A percentile compares a stretch with the other conserved stretches of the same genome.
Conservation (phyloP, 306 rosid genomes). For the Carpinus fangiana region DNA sequence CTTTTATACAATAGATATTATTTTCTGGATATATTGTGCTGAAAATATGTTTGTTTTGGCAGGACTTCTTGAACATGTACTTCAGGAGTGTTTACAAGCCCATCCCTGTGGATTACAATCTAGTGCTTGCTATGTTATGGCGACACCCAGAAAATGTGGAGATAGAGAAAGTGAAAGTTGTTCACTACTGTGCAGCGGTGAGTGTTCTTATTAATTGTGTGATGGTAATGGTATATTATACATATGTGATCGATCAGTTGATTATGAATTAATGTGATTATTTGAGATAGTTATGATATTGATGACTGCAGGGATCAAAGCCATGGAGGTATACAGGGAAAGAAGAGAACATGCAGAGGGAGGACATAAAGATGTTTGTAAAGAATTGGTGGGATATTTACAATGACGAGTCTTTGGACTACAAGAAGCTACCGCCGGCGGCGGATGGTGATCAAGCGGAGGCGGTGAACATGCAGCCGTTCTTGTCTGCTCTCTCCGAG, state of each 20-base stretch:
- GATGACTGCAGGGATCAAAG: conserved; percentile 61
- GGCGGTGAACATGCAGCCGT: conserved; percentile 39
- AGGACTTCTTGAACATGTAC: conserved; percentile 70
- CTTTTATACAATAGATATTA: no score
- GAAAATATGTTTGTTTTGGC: background rate
- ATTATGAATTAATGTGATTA: background rate
- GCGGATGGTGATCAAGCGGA: background rate
- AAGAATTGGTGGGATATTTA: conserved; percentile 78
- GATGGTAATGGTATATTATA: no score
- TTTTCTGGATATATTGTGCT: background rate
- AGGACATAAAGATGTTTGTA: conserved; percentile 70
- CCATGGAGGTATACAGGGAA: conserved; percentile 85
- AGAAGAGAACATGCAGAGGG: conserved; percentile 83
- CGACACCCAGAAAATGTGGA: conserved; percentile 73
- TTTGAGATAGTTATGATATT: no score
- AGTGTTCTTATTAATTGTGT: background rate
- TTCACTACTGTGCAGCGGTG: conserved; percentile 79
- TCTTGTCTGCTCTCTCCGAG: conserved; percentile 47
- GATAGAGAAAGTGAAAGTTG: conserved; percentile 54
- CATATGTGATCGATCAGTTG: no score
- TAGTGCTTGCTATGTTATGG: conserved; percentile 81
- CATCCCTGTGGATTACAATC: conserved; percentile 50
- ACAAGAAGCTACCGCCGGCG: conserved; percentile 21
- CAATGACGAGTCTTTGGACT: conserved; percentile 56
- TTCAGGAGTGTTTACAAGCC: conserved; percentile 58